Base-by-base conservation (phyloP, 345 rosid genomes). In the Luvunga scandens region DNA sequence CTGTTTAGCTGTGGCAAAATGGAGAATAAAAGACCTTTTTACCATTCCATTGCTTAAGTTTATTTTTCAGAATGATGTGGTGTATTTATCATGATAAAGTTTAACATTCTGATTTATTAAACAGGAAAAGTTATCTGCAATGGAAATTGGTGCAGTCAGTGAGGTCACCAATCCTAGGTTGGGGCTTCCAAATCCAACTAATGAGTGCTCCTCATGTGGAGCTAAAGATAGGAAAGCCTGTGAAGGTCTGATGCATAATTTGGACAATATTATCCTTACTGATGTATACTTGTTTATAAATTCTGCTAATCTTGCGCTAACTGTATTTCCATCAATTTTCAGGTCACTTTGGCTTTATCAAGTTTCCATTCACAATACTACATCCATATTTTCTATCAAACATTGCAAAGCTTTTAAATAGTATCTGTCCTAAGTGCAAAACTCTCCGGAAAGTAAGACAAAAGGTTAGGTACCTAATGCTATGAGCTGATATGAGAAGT, bases 381-480 rank as follows among this genome's bases (percentile, higher is more conserved):
- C 88, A 96, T 77, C 99, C 99, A 0, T 90, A 91, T 73, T 94
- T 77, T 75, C 73, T 92, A 3, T 86, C 95, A 2, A 97, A 96
- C 82, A 87, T 92, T 77, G 89, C 84, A 7, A 77, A 87, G 27
- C 65, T 96, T 72, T 73, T 96, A 66, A 96, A 96, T 75, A 89
- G 88, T 80, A 80, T 89, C 76, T 96, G 99, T 73, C 98, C 99
- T 9, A 91, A 90, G 38, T 96, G 99, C 85, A 94, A 90, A 89
- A 85, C 95, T 74, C 67, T 90, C 38, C 83, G 91, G 78, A 85
- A 89, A 82, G 89, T 90, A 45, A 45, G 18, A 45, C 50, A 45
- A 75, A 92, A 89, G 96, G 96, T 91, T 75, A 80, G 90, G 78
- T 81, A 77, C 75, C 85, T 72, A 78, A 67, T 59, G 70, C 70